These are phyloP conservation scores for Sherardia arvensis DNA, from an alignment of 257 asterid species.

Conservation along the genomic window DNA sequence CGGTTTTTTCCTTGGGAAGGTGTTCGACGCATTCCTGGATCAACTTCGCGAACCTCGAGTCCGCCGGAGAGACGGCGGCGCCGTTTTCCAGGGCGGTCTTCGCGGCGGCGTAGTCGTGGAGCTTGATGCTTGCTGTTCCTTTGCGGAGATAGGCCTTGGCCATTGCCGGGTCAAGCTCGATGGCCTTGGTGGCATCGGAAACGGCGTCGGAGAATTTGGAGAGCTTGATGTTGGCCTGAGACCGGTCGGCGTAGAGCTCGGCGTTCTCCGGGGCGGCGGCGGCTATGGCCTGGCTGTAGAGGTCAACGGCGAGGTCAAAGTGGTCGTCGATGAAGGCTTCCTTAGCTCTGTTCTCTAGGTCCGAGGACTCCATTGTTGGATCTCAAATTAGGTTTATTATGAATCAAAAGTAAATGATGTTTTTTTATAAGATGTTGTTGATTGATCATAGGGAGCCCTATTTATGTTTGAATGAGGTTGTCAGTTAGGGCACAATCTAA, in stretches of 20 bases:
- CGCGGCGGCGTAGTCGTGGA: slow-evolving; percentile 91
- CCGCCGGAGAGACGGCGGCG: slow-evolving; percentile 65
- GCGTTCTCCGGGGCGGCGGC: slow-evolving; percentile 51
- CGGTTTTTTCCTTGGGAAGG: background rate
- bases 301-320: slow-evolving; percentile 95
- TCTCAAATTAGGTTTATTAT: background rate
- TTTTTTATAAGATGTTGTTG: too few relatives aligned
- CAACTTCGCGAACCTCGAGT: slow-evolving; percentile 57
- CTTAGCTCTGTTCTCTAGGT: slow-evolving; percentile 75
- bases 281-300: slow-evolving; percentile 74
- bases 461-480: background rate
- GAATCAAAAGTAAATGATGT: background rate
- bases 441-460: background rate
- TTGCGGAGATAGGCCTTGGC: slow-evolving; percentile 81
- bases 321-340: slow-evolving; percentile 96
- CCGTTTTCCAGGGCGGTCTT: slow-evolving; percentile 76
- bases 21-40: slow-evolving; percentile 61
- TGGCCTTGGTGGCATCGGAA: slow-evolving; percentile 77
- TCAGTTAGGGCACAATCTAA: background rate
- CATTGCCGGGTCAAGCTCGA: slow-evolving; percentile 57
- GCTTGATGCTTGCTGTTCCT: slow-evolving; percentile 78
- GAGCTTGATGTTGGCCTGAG: slow-evolving; percentile 91
- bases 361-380: slow-evolving; percentile 63
- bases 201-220: slow-evolving; percentile 80
- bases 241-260: slow-evolving; percentile 81